Evolutionary conservation across 192 early-diverging fungal species (phyloP).

Genomic region (Rhizoclosmatium globosum): DNA sequence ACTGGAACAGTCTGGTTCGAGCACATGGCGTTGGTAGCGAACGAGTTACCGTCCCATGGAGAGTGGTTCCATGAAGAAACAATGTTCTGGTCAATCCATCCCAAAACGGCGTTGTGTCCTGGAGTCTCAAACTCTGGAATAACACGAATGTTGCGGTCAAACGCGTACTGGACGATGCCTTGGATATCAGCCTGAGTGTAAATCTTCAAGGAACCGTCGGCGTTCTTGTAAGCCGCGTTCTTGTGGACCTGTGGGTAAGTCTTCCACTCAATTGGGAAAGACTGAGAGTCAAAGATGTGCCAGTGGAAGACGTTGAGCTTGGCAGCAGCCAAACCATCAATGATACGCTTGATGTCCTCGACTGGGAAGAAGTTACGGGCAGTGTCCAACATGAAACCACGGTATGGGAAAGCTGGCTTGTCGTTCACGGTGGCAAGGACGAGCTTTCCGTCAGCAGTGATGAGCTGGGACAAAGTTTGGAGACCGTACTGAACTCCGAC

Average conservation of each 20-base stretch:
- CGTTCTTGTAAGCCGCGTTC: neutral
- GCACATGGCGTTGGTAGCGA: neutral
- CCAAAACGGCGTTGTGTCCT: neutral
- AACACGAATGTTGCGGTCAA: slow-evolving; percentile 80
- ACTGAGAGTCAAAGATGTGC: slow-evolving; percentile 49
- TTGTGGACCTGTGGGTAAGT: neutral
- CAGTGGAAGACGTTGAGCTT: slow-evolving; percentile 48
- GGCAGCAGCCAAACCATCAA: slow-evolving; percentile 26
- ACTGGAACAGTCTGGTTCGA: neutral
- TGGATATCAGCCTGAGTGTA: slow-evolving; percentile 79
- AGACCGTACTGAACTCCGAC: slow-evolving; percentile 77
- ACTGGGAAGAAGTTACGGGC: slow-evolving; percentile 49
- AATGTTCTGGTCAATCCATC: neutral
- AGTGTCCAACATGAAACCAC: slow-evolving; percentile 54
- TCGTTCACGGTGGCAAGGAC: neutral
- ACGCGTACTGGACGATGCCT: slow-evolving; percentile 75
- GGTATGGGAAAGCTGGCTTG: slow-evolving; percentile 30
- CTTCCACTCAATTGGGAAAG: neutral
- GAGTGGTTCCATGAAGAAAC: neutral
- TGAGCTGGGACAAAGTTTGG: slow-evolving; percentile 76
- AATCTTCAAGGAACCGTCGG: neutral
- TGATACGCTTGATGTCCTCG: neutral
- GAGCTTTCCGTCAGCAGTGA: slow-evolving; percentile 27
- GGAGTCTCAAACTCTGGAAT: slow-evolving; percentile 84
- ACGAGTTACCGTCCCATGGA: neutral